Evolutionary conservation across 1,284 basidiomycete species (phyloP).

Genomic region (Caloboletus inedulis): DNA sequence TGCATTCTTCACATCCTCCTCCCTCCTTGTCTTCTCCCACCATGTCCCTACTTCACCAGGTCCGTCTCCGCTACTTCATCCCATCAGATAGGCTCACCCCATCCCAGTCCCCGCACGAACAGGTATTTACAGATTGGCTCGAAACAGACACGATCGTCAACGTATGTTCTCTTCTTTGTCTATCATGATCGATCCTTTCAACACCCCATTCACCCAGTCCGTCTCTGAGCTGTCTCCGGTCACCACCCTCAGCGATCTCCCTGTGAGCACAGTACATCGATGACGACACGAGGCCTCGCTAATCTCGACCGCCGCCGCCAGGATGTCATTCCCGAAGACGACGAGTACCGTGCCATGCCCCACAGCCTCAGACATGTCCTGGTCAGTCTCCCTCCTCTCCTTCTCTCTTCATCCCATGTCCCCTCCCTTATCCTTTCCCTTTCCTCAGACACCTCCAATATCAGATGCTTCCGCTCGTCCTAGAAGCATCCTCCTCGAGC

Average conservation of each 20-base stretch:
- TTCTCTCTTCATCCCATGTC: constrained; percentile 1
- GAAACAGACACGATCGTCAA: constrained; percentile 23
- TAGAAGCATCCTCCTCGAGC: constrained; percentile 32
- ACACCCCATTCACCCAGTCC: constrained; percentile 12
- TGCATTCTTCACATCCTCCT: constrained; percentile 8
- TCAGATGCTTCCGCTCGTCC: constrained; percentile 17
- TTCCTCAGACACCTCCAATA: constrained; percentile 24
- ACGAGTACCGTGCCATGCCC: constrained; percentile 31
- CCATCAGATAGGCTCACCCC: constrained; percentile 6
- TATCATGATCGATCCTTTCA: neutral
- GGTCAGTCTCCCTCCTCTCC: constrained; percentile 19
- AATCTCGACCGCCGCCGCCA: constrained; percentile 23
- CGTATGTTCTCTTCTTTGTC: constrained; percentile 15
- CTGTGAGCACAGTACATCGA: constrained; percentile 28
- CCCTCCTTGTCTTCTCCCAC: constrained; percentile 2
- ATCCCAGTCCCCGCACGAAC: neutral
- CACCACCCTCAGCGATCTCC: constrained; percentile 25
- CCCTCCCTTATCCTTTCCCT: constrained; percentile 1
- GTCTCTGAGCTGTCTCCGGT: constrained; percentile 23
- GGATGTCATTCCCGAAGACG: constrained; percentile 31
- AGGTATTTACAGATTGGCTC: neutral
- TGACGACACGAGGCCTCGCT: constrained; percentile 20
- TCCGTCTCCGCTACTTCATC: neutral
- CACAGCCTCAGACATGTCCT: constrained; percentile 29
- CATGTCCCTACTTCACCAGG: constrained; percentile 12